phyloP scores from a whole-genome alignment of 2,329 filamentous ascomycete genomes.

The Bipolaris cookei region DNA sequence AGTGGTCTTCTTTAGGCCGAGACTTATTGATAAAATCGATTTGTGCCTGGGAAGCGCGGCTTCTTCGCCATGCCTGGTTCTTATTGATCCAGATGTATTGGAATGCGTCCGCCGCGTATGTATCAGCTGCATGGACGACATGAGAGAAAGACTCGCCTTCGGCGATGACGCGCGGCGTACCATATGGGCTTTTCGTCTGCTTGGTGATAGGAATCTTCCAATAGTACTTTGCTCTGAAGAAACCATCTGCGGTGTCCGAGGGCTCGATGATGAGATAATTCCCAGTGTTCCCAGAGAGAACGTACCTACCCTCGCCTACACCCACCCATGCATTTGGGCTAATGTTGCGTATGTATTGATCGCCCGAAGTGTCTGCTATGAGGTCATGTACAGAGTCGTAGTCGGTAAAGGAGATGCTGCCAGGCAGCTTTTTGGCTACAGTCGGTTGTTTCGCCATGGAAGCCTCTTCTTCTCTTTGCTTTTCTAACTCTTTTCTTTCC shows the following conservation, averaged over 20 bases:
- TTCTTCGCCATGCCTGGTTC: conserved; percentile 71
- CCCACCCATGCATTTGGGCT: conserved; percentile 85
- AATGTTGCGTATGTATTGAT: conserved; percentile 76
- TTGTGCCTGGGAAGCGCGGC: conserved; percentile 66
- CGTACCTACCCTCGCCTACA: conserved; percentile 70
- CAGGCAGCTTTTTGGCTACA: conserved; percentile 34
- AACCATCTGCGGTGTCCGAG: conserved; percentile 50
- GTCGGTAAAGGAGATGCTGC: conserved; percentile 79
- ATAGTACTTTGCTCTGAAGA: conserved; percentile 52
- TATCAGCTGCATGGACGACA: conserved; percentile 85
- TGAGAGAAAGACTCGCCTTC: conserved; percentile 70
- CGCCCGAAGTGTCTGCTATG: conserved; percentile 78
- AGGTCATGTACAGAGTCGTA: conserved; percentile 93
- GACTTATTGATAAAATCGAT: conserved; percentile 73
- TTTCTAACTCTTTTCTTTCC: conserved; percentile 53
- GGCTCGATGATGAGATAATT: conserved; percentile 65
- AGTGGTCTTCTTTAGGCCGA: conserved; percentile 60
- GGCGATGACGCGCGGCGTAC: conserved; percentile 72
- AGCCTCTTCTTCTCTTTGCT: conserved; percentile 59
- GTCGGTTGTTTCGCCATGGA: conserved; percentile 68
- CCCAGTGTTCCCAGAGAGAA: conserved; percentile 67
- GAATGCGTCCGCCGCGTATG: conserved; percentile 72
- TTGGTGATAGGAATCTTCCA: conserved; percentile 47
- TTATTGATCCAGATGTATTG: conserved; percentile 70
- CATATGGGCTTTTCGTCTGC: conserved; percentile 63